Conservation (phyloP, 805 yeast genomes). For the Candida oleophila region DNA sequence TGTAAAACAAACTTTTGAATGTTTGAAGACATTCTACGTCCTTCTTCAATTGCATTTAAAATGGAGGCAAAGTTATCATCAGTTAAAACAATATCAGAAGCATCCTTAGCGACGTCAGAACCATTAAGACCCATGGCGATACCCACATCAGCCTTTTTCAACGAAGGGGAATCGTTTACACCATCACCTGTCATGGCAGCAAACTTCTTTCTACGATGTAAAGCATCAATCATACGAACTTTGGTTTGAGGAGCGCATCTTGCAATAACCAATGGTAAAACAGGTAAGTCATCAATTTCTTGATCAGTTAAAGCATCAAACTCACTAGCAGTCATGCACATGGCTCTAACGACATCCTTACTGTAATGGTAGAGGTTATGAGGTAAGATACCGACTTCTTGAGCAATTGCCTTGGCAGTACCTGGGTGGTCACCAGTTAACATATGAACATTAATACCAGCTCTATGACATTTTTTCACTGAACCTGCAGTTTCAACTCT, state of each 20-base stretch:
- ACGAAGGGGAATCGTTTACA: constrained; percentile 94
- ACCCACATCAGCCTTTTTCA: constrained; percentile 91
- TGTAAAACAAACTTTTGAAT: constrained; percentile 35
- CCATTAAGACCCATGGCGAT: constrained; percentile 91
- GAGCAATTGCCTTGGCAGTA: constrained; percentile 35
- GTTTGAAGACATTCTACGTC: constrained; percentile 32
- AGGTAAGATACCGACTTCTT: constrained; percentile 36
- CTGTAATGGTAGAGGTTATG: constrained; percentile 54
- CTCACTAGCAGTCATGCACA: constrained; percentile 76
- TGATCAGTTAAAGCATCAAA: constrained; percentile 64
- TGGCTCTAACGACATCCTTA: constrained; percentile 53
- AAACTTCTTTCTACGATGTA: constrained; percentile 44
- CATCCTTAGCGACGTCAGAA: constrained; percentile 96
- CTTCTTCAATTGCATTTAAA: constrained; percentile 62
- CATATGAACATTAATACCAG: constrained; percentile 37
- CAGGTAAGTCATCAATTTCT: constrained; percentile 60
- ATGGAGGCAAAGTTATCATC: constrained; percentile 95
- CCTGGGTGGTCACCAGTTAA: constrained; percentile 36
- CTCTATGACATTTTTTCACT: constrained; percentile 29
- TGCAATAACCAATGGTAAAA: constrained; percentile 74
- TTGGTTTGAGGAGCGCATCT: constrained; percentile 83
- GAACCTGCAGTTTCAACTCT: constrained; percentile 28
- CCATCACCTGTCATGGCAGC: constrained; percentile 96
- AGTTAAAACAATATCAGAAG: constrained; percentile 92
- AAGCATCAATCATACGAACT: constrained; percentile 78